Evolutionary conservation across 2,329 filamentous ascomycete species (phyloP).

Genomic region (Davidsoniella eucalypti): DNA sequence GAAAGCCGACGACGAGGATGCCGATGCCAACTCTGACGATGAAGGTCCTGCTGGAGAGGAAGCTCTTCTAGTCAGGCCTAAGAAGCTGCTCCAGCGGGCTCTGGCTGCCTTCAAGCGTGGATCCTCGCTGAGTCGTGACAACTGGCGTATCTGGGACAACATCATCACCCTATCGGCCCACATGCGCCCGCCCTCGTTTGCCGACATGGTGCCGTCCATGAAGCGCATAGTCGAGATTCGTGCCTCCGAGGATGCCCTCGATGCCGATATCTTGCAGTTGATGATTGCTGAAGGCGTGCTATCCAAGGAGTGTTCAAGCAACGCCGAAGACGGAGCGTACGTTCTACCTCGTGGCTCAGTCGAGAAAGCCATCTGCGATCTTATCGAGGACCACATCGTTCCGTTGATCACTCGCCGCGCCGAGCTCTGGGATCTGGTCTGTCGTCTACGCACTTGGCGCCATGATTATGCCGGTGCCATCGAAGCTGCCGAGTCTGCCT

Average conservation of each 20-base stretch:
- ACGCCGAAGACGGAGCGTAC: constrained; percentile 16
- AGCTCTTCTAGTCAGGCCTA: constrained; percentile 29
- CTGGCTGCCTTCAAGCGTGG: constrained; percentile 77
- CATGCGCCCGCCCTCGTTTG: constrained; percentile 55
- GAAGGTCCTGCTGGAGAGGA: constrained; percentile 15
- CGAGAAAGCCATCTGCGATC: constrained; percentile 45
- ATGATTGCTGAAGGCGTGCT: constrained; percentile 57
- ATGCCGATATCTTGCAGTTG: constrained; percentile 52
- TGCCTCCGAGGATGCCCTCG: constrained; percentile 61
- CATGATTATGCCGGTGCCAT: constrained; percentile 55
- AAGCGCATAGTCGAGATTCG: constrained; percentile 62
- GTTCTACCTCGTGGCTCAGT: constrained; percentile 36
- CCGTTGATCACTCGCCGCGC: constrained; percentile 72
- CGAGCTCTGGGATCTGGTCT: constrained; percentile 60
- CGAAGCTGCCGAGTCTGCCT: constrained; percentile 76
- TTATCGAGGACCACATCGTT: constrained; percentile 59
- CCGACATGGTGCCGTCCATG: constrained; percentile 61
- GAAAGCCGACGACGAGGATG: constrained; percentile 7
- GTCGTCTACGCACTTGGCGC: constrained; percentile 57
- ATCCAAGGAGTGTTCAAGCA: constrained; percentile 20
- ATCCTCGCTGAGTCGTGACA: constrained; percentile 65
- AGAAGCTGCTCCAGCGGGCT: constrained; percentile 53
- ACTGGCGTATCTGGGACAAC: constrained; percentile 94
- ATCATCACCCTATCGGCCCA: constrained; percentile 74
- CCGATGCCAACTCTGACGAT: constrained; percentile 12